Evolutionary conservation across 164 flowering plant genomes (phyloP), one percentile per base, ranked within the genome.

Genomic region (Chimonanthus praecox): DNA sequence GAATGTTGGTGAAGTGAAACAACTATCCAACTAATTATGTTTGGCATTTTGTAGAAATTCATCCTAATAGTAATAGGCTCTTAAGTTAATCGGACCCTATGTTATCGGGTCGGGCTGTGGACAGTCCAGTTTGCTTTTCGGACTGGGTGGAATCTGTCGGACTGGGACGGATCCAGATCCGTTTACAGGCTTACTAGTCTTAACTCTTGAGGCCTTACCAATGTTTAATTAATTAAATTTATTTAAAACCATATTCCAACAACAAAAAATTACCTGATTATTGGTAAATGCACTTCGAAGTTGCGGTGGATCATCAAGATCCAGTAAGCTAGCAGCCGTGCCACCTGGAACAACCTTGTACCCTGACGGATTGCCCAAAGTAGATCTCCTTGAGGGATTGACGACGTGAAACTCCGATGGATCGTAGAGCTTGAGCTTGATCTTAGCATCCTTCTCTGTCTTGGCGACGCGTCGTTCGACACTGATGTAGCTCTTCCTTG

Each of bases 341-440:
- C 86, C 91, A 0, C 81, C 86, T 0, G 98, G 91, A 47, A 94
- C 97, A 54, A 94, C 79, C 82, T 89, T 91, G 74, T 94, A 94
- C 18, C 97, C 99, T 0, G 80, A 83, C 0, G 93, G 95, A 76
- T 94, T 94, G 2, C 99, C 99, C 6, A 94, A 77, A 68, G 86
- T 76, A 0, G 97, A 83, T 80, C 64, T 74, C 74, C 81, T 86
- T 11, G 81, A 68, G 1, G 97, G 92, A 71, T 94, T 94, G 68
- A 94, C 62, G 1, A 94, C 86, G 50, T 90, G 95, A 70, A 89
- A 88, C 78, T 94, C 99, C 0, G 89, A 78, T 0, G 97, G 97
- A 48, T 90, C 90, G 48, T 89, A 88, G 33, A 90, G 82, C 8
- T 82, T 88, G 58, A 94, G 84, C 86, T 90, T 80, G 47, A 92